These are phyloP conservation scores for Juncus inflexus DNA, from an alignment of 176 grass and related monocot genomes.

Conservation along the genomic window DNA sequence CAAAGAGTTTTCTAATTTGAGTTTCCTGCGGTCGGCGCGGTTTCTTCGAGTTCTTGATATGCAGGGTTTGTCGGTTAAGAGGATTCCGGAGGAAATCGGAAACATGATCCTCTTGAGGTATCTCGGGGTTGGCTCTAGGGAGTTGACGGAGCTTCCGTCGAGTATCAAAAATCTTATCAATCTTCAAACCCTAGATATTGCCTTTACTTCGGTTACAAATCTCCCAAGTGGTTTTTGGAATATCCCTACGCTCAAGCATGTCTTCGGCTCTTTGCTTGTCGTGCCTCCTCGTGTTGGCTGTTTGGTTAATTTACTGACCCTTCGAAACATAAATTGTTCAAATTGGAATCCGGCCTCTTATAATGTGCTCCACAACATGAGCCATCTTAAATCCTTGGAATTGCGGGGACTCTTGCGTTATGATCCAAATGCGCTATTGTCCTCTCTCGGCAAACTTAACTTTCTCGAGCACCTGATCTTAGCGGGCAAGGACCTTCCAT, in stretches of 20 bases:
- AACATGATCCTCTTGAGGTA: constrained; percentile 13
- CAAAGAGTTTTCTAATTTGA: background rate
- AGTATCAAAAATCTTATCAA: background rate
- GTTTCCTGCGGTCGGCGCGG: background rate
- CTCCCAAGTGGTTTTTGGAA: background rate
- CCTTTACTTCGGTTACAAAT: background rate
- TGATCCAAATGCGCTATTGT: too few relatives aligned
- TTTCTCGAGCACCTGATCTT: too few relatives aligned
- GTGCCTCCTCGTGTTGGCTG: background rate
- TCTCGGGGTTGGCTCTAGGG: background rate
- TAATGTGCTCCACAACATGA: background rate
- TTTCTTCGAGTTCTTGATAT: constrained; percentile 8
- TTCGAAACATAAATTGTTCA: background rate
- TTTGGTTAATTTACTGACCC: constrained; percentile 9
- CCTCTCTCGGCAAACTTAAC: too few relatives aligned
- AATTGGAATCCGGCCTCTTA: background rate
- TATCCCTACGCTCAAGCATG: too few relatives aligned
- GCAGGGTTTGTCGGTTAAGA: constrained; percentile 1
- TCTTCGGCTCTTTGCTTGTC: too few relatives aligned
- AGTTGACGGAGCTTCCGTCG: background rate
- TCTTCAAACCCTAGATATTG: constrained; percentile 14
- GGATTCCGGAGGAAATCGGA: background rate
- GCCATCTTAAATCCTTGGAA: too few relatives aligned
- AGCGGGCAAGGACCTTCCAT: too few relatives aligned
- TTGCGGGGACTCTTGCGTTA: too few relatives aligned